Evolutionary conservation across 2,329 filamentous ascomycete genomes (phyloP), one percentile per base, ranked within the genome.

Genomic region (Penicillium digitatum): DNA sequence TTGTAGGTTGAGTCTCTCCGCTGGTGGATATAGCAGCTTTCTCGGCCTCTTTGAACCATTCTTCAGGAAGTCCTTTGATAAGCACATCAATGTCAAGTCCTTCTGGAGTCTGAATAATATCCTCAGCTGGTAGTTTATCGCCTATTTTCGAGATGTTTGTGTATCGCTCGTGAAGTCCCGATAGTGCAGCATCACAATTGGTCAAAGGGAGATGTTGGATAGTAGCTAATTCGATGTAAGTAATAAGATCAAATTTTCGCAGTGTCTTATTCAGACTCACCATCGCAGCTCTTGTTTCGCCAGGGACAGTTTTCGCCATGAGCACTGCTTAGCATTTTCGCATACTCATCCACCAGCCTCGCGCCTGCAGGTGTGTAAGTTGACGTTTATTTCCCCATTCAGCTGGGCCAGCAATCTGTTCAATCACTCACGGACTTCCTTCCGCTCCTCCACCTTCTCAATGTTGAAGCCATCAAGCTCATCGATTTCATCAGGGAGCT

Each of bases 291-390:
- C 56, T 85, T 85, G 69, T 85, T 88, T 64, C 85, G 84, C 94
- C 93, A 99, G 18, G 94, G 79, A 68, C 93, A 99, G 58, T 85
- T 86, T 49, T 90, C 86, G 27, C 86, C 82, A 69, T 99, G 93
- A 2, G 86, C 88, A 24, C 84, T 80, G 14, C 88, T 75, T 49
- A 96, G 87, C 56, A 93, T 78, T 48, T 85, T 83, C 22, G 78
- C 79, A 69, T 95, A 96, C 66, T 87, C 87, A 43, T 88, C 83
- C 8, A 94, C 86, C 48, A 97, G 77, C 16, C 84, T 87, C 32
- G 86, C 72, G 27, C 83, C 82, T 71, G 42, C 35, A 24, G 3
- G 11, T 3, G 76, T 60, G 3, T 45, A 11, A 54, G 48, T 62
- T 46, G 59, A 45, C 29, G 26, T n/a, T n/a, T 18, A 11, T 12